Evolutionary conservation across 306 rosid species (phyloP), one percentile per base, ranked within the genome.

Genomic region (Crotalaria pallida): DNA sequence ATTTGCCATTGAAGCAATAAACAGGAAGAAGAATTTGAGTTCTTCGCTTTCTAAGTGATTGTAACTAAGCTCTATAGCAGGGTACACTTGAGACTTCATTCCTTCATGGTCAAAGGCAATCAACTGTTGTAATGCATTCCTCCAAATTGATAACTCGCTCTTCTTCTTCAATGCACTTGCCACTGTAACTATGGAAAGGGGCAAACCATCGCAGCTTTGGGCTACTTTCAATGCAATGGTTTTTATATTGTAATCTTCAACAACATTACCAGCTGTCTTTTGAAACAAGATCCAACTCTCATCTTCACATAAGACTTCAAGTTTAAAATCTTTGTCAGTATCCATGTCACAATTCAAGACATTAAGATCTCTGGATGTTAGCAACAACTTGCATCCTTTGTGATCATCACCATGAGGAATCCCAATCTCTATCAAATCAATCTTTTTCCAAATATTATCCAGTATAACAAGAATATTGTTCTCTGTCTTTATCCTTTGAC

Each of bases 251-350:
- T 1, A 10, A 0, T 11, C 17, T 10, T 56, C 15, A 12, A 15
- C 45, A 24, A 5, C 43, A 24, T 56, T 6, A 10, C 68, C 68
- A 7, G 12, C 36, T 16, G 13, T 58, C 41, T 71, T 58, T 58
- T 71, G 26, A 58, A 71, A 71, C 49, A 71, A 58, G 2, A 7
- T 7, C 76, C 67, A 71, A 31, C 68, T 58, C 3, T 71, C 76
- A n/a, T 43, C 48, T 1, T 45, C 36, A 13, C 5, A 21, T 21
- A 71, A 13, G 4, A 7, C 17, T 1, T 58, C 49, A 29, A 71
- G 49, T 44, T 6, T 58, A 19, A 71, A 58, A 11, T 27, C 22
- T 27, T 17, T 70, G 7, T 58, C 34, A 58, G 58, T 71, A 5
- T 31, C 47, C 33, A 71, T 58, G 1, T 24, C 18, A 18, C 17